Evolutionary conservation across 2,329 filamentous ascomycete genomes (phyloP).

Genomic region (Talaromyces sp.): DNA sequence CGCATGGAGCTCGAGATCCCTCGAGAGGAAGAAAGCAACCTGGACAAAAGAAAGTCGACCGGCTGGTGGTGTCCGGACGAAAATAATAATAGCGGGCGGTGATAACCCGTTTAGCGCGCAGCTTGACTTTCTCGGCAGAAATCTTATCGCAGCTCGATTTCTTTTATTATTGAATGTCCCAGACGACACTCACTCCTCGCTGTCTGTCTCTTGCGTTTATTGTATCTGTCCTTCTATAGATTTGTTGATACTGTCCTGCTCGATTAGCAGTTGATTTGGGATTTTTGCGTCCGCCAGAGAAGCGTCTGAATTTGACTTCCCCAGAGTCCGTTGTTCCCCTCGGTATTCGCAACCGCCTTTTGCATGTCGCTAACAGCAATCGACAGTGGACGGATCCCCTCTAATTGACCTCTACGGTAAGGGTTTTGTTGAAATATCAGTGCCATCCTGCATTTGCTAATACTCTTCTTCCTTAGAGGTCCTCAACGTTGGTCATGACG

Average conservation of each 20-base stretch:
- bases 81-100: not conserved
- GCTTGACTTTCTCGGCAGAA: slow-evolving; percentile 1
- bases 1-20: not conserved
- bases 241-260: not conserved
- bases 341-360: not conserved
- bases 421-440: not conserved
- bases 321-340: not conserved
- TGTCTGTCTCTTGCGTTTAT: not conserved
- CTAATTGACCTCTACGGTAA: slow-evolving; percentile 58
- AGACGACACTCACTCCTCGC: not conserved
- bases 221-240: not conserved
- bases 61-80: not conserved
- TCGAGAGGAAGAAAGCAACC: not conserved
- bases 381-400: slow-evolving; percentile 9
- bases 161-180: not conserved
- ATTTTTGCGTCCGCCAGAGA: not conserved
- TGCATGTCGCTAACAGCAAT: not conserved
- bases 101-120: not conserved
- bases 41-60: not conserved
- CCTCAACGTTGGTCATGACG: slow-evolving; percentile 66
- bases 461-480: slow-evolving; percentile 53
- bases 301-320: not conserved
- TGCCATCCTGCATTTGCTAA: not conserved
- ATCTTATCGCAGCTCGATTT: not conserved
- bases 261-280: not conserved